Evolutionary conservation across 495 filamentous ascomycete species (phyloP).

Genomic region (Symbiotaphrina buchneri): DNA sequence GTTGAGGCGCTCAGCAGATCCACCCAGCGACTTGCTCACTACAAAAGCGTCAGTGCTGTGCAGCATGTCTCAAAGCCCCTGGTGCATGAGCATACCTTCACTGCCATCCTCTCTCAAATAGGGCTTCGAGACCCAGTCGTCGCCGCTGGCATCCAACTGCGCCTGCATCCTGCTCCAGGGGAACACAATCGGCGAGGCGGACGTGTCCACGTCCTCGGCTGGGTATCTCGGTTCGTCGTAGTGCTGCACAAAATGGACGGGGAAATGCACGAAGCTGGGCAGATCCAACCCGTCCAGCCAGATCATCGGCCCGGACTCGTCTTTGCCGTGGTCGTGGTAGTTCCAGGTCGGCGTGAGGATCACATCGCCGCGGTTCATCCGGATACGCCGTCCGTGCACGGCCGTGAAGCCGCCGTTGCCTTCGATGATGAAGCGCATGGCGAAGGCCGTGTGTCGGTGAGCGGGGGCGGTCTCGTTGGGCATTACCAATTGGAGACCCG

Average conservation of each 20-base stretch:
- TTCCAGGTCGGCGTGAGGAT: constrained; percentile 27
- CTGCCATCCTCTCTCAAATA: too few species aligned
- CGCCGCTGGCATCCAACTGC: too few species aligned
- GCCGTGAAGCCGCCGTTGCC: constrained; percentile 24
- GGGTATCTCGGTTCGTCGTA: too few species aligned
- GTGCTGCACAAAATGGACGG: constrained; percentile 25
- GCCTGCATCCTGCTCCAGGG: too few species aligned
- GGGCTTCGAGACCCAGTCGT: too few species aligned
- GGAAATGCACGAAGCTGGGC: constrained; percentile 20
- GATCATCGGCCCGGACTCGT: constrained; percentile 24
- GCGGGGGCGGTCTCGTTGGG: constrained; percentile 23
- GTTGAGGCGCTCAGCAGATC: too few species aligned
- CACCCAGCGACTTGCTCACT: too few species aligned
- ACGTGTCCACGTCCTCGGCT: too few species aligned
- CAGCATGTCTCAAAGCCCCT: too few species aligned
- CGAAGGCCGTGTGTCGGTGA: constrained; percentile 25
- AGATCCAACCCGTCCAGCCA: constrained; percentile 26
- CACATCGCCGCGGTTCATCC: constrained; percentile 23
- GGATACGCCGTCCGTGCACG: constrained; percentile 20
- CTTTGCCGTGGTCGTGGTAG: constrained; percentile 26
- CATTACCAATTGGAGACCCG: constrained; percentile 25
- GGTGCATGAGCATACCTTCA: too few species aligned
- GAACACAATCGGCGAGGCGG: too few species aligned
- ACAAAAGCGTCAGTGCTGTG: too few species aligned
- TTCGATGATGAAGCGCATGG: constrained; percentile 27